phyloP scores from a whole-genome alignment of 2,329 filamentous ascomycete species.

The Rhynchosporium secalis region DNA sequence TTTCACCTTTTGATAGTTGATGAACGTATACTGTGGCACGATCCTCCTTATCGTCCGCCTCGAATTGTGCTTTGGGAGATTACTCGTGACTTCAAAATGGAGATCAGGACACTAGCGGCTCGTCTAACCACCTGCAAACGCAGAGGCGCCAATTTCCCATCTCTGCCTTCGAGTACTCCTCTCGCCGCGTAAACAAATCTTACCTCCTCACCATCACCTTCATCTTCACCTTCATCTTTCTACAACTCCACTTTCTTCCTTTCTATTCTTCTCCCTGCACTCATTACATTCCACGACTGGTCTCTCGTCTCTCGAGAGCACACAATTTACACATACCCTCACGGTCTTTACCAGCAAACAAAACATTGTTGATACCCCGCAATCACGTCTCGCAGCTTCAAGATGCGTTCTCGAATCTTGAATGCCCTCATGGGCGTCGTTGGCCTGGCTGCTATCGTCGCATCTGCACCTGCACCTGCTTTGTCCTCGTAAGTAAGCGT shows the following conservation, averaged over 20 bases:
- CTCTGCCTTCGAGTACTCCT: neutral
- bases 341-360: conserved; percentile 11
- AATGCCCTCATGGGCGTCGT: conserved; percentile 17
- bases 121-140: conserved; percentile 6
- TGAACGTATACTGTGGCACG: no score
- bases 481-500: conserved; percentile 25
- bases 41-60: neutral
- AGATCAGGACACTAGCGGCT: neutral
- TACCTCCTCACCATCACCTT: neutral
- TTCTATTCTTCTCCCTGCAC: conserved; percentile 17
- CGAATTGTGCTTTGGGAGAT: neutral
- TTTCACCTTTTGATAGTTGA: no score
- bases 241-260: conserved; percentile 7
- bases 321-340: neutral
- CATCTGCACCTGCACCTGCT: conserved; percentile 28
- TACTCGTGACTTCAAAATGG: neutral
- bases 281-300: conserved; percentile 14
- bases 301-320: neutral
- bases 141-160: neutral
- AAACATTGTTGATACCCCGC: conserved; percentile 11
- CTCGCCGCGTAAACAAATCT: conserved; percentile 11
- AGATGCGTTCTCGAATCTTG: conserved; percentile 31
- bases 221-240: conserved; percentile 11
- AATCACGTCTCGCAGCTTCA: conserved; percentile 16
- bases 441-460: conserved; percentile 26